Base-by-base conservation (phyloP, 441 rosid genomes). In the Rhodomyrtus psidioides region DNA sequence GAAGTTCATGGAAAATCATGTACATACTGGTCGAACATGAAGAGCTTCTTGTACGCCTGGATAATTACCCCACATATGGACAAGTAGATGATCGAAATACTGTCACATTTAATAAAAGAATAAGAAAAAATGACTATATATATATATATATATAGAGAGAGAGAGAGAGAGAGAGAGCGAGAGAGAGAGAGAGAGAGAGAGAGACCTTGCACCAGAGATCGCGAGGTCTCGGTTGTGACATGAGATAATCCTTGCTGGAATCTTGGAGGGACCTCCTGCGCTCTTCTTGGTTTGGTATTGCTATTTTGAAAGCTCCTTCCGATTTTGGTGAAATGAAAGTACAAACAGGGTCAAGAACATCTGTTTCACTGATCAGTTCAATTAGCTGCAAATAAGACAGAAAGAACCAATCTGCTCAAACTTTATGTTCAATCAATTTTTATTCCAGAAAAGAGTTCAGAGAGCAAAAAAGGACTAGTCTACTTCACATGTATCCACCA, bases 161-260 rank as follows among this genome's bases (percentile, higher is more conserved):
- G 1, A 55, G 10, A 81, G 12, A n/a, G 21, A 21, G 5, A n/a
- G 34, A 58, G 28, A 57, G 15, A n/a, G 34, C n/a, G 74, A 28
- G 23, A 55, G 53, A 83, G 34, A 82, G 30, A 62, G 39, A 54
- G 76, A 89, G 16, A 62, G 76, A 65, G 76, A 65, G 76, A 65
- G 76, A 34, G 76, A 65, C 76, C 0, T 3, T 8, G 83, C 83
- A 82, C 49, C 42, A 55, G 14, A 17, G 44, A 3, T 54, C 83
- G 58, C n/a, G 39, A 82, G 9, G 27, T 82, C 60, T 54, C 24
- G 17, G 8, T 55, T 54, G 0, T 9, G 83, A 82, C 0, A 6
- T 0, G 6, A 82, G 60, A 26, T 28, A 16, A 30, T 82, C 27
- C 16, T 82, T 19, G 44, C 24, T 28, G 83, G 30, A 0, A 19